A percentile compares a stretch with the other conserved stretches of the same genome.
Evolutionary conservation across 768 basidiomycete genomes (phyloP).

Genomic region (Boletellus emodensis): DNA sequence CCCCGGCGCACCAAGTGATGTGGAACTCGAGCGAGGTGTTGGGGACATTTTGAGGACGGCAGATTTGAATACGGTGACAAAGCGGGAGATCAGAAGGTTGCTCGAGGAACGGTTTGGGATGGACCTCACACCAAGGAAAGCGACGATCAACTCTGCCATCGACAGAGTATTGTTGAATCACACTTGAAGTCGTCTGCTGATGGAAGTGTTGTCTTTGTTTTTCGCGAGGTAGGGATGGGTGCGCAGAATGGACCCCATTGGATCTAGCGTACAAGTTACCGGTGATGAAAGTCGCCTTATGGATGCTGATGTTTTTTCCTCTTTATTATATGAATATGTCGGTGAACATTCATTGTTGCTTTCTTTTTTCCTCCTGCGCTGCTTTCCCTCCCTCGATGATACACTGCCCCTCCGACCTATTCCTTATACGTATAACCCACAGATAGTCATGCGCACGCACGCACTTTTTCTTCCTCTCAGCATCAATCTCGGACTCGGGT

Average conservation of each 20-base stretch:
- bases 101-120: constrained; percentile 80
- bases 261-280: constrained; percentile 20
- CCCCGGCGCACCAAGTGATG: constrained; percentile 53
- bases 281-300: constrained; percentile 4
- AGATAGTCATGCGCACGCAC: background rate
- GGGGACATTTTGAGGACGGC: constrained; percentile 69
- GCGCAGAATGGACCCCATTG: constrained; percentile 16
- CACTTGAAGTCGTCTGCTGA: constrained; percentile 7
- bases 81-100: constrained; percentile 81
- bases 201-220: background rate
- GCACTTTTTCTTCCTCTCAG: background rate
- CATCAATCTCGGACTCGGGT: too few relatives aligned
- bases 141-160: constrained; percentile 72
- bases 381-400: background rate
- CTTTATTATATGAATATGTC: background rate
- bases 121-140: constrained; percentile 69
- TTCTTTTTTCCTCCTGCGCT: background rate
- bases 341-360: constrained; percentile 13
- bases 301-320: constrained; percentile 14
- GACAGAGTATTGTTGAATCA: constrained; percentile 64
- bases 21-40: constrained; percentile 71
- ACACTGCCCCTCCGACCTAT: background rate
- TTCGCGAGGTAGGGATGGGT: constrained; percentile 6
- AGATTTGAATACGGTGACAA: constrained; percentile 88
- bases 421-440: too few relatives aligned